Percentiles rank a stretch among this genome's conserved stretches.
These are phyloP conservation scores for Dendrobium officinale DNA, from an alignment of 106 monocot species.

Conservation along the genomic window DNA sequence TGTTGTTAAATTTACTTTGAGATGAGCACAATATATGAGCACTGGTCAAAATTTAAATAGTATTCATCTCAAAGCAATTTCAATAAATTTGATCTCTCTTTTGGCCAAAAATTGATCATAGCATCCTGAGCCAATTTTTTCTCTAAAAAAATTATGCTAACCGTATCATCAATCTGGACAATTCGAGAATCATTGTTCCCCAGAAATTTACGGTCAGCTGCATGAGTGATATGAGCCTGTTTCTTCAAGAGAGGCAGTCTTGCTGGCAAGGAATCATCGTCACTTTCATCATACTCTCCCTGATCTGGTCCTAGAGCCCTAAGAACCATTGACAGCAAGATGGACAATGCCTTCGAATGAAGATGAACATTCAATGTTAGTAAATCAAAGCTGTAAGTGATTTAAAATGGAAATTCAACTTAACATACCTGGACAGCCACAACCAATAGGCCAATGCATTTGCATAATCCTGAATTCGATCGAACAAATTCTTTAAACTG, in stretches of 20 bases:
- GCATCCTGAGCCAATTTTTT: neutral
- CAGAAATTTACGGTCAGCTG: neutral
- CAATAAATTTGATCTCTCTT: too few relatives aligned
- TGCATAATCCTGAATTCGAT: constrained; percentile 68
- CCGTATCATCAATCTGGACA: constrained; percentile 16
- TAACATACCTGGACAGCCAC: constrained; percentile 59
- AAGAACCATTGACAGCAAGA: constrained; percentile 57
- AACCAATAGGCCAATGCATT: constrained; percentile 65
- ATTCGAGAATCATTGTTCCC: constrained; percentile 7
- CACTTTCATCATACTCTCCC: constrained; percentile 54
- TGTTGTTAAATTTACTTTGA: too few relatives aligned
- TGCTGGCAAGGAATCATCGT: constrained; percentile 49
- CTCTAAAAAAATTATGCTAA: neutral
- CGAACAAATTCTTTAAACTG: constrained; percentile 71
- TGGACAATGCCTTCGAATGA: constrained; percentile 41
- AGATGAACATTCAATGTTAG: neutral
- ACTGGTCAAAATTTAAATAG: too few relatives aligned
- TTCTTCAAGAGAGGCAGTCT: constrained; percentile 73
- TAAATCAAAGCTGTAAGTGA: neutral
- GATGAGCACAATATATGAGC: too few relatives aligned
- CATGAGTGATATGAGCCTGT: constrained; percentile 13
- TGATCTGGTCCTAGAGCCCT: constrained; percentile 59
- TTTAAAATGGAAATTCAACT: neutral
- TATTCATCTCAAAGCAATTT: too few relatives aligned
- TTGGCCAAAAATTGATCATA: too few relatives aligned